phyloP scores from a whole-genome alignment of 1,284 basidiomycete species.

The Leccinum cinnamomeum region DNA sequence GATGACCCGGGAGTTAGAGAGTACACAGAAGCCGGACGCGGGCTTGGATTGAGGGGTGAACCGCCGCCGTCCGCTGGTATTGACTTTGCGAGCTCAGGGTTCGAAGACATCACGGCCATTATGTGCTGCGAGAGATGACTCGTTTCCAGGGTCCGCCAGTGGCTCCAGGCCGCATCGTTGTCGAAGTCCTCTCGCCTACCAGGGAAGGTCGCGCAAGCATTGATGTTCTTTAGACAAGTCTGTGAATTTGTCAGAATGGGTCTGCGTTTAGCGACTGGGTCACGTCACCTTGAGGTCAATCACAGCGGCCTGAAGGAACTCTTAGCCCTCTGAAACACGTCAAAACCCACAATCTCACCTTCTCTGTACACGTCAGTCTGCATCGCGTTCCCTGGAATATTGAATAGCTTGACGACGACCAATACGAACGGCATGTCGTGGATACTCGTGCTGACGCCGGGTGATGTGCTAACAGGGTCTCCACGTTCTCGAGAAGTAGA shows the following conservation, averaged over 20 bases:
- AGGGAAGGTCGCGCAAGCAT: slow-evolving; percentile 81
- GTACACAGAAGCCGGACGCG: slow-evolving; percentile 60
- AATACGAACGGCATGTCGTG: slow-evolving; percentile 76
- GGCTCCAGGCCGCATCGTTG: slow-evolving; percentile 76
- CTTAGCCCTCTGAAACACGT: slow-evolving; percentile 7
- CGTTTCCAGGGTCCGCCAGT: slow-evolving; percentile 84
- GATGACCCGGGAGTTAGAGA: slow-evolving; percentile 38
- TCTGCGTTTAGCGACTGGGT: not conserved
- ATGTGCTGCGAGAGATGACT: slow-evolving; percentile 85
- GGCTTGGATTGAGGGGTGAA: slow-evolving; percentile 40
- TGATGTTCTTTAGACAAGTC: slow-evolving; percentile 92
- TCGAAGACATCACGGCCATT: slow-evolving; percentile 83
- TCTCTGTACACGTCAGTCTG: slow-evolving; percentile 82
- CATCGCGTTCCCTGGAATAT: slow-evolving; percentile 64
- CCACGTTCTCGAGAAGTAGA: slow-evolving; percentile 53
- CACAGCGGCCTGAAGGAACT: slow-evolving; percentile 66
- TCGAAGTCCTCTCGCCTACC: slow-evolving; percentile 87
- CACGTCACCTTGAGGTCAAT: slow-evolving; percentile 74
- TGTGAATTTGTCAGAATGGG: slow-evolving; percentile 16
- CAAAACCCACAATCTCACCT: slow-evolving; percentile 44
- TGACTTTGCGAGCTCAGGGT: slow-evolving; percentile 85
- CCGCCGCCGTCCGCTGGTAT: slow-evolving; percentile 55
- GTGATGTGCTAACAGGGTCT: slow-evolving; percentile 49
- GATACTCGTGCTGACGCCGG: slow-evolving; percentile 48
- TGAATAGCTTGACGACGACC: slow-evolving; percentile 75